Base-by-base conservation (phyloP, 352 stramenopile genomes). In the Peronospora belbahrii region DNA sequence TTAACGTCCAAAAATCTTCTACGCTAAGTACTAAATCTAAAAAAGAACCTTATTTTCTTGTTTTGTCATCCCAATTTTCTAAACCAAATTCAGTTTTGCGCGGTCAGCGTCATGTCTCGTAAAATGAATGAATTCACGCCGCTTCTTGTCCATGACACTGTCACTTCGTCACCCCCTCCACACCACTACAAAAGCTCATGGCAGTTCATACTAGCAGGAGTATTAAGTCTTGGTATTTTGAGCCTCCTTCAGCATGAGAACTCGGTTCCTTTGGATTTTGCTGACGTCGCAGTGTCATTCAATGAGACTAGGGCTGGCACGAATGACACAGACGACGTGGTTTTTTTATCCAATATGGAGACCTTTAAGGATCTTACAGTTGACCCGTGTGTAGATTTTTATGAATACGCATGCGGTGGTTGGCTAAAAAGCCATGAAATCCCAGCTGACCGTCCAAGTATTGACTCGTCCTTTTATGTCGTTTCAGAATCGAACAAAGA, bases 361-460 rank as follows among this genome's bases (percentile, higher is more conserved):
- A 48, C 58, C 4, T 73, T 71, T 30, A 81, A 85, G 46, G 74
- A 88, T 50, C 41, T 45, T 25, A 58, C 46, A 1, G 59, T 58
- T 7, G 73, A 88, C 39, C 80, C 80, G 25, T 91, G 80, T 43
- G 54, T 74, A 1, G 74, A 91, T 34, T 91, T 91, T 46, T 88
- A 83, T 56, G 50, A 71, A 42, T 85, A 86, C 56, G 76, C 78
- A 13, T 88, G 80, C 41, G 76, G 73, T 14, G 71, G 74, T 9
- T 91, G 80, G 80, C 67, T 88, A 30, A 34, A 57, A n/a, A 56
- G 27, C 1, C 56, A 86, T 25, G 57, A 74, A 35, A 70, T 89
- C 18, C 67, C 74, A 25, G 42, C 53, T 15, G 64, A 81, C 38
- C 43, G 54, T n/a, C 42, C 71, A 4, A 48, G 28, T 5, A 70